phyloP scores from a whole-genome alignment of 139 green algal genomes.

The Desmodesmus armatus region DNA sequence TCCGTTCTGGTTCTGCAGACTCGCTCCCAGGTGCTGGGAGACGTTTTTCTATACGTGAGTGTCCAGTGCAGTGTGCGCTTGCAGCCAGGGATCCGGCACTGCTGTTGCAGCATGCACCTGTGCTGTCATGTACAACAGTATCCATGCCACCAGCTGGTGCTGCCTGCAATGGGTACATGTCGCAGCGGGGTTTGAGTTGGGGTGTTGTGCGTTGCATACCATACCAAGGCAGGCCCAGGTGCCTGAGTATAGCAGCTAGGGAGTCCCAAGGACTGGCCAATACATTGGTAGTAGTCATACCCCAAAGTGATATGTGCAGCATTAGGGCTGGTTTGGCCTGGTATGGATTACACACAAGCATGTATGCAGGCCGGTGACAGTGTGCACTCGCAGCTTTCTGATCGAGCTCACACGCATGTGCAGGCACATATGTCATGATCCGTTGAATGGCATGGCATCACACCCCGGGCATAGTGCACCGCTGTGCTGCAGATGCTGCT shows the following conservation, averaged over 20 bases:
- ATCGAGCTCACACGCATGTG: too few species aligned
- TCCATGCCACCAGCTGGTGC: background rate
- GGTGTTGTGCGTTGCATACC: background rate
- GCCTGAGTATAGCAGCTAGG: too few species aligned
- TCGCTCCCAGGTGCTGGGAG: constrained; percentile 13
- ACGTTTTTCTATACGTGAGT: constrained; percentile 29
- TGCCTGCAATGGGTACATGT: too few species aligned
- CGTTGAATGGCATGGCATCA: too few species aligned
- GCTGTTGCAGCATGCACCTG: background rate
- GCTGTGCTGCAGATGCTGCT: background rate
- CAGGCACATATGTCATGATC: too few species aligned
- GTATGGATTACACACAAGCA: too few species aligned
- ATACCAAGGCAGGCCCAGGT: background rate
- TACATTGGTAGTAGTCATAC: too few species aligned
- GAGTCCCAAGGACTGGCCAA: too few species aligned
- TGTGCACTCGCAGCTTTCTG: too few species aligned
- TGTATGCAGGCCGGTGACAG: too few species aligned
- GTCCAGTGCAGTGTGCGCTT: too few species aligned
- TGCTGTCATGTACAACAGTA: background rate
- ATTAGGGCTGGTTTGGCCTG: background rate
- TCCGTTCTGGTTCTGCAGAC: background rate
- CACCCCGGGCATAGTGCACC: background rate
- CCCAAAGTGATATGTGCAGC: background rate
- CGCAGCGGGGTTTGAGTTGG: background rate
- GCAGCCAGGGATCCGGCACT: too few species aligned